Conservation (phyloP, 2,329 filamentous ascomycete species). For the Colletotrichum sp. region DNA sequence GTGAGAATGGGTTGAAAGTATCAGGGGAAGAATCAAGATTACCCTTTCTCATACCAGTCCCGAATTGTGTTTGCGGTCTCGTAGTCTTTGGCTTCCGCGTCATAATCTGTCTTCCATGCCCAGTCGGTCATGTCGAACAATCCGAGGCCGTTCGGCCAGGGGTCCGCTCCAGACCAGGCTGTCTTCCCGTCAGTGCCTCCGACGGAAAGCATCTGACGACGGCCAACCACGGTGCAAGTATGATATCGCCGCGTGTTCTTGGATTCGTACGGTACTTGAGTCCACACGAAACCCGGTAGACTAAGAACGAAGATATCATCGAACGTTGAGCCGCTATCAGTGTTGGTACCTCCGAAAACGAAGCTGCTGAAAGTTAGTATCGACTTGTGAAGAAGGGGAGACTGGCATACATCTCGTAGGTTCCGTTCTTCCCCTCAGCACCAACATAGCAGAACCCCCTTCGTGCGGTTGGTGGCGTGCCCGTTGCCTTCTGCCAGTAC, state of each 20-base stretch:
- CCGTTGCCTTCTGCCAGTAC: slow-evolving; percentile 18
- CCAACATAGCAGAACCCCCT: slow-evolving; percentile 6
- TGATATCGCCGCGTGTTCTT: background rate
- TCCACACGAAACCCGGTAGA: slow-evolving; percentile 20
- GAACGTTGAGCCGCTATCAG: background rate
- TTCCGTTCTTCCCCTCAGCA: slow-evolving; percentile 3
- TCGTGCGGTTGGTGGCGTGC: background rate
- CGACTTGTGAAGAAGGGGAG: background rate
- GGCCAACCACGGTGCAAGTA: slow-evolving; percentile 8
- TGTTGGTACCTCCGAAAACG: slow-evolving; percentile 17
- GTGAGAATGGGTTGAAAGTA: background rate
- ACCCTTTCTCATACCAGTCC: slow-evolving; percentile 15
- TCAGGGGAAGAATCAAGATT: background rate
- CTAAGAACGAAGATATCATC: slow-evolving; percentile 18
- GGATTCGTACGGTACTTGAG: slow-evolving; percentile 5
- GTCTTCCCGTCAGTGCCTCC: background rate
- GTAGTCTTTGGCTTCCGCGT: slow-evolving; percentile 7
- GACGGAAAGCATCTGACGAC: slow-evolving; percentile 15
- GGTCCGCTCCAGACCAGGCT: background rate
- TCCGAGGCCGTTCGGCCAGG: slow-evolving; percentile 10
- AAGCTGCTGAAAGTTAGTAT: background rate
- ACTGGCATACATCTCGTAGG: slow-evolving; percentile 16
- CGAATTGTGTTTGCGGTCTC: background rate
- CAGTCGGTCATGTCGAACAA: slow-evolving; percentile 15
- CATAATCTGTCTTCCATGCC: slow-evolving; percentile 12